Evolutionary conservation across 164 flowering plant species (phyloP), one percentile per base, ranked within the genome.

Genomic region (Dillenia turbinata): DNA sequence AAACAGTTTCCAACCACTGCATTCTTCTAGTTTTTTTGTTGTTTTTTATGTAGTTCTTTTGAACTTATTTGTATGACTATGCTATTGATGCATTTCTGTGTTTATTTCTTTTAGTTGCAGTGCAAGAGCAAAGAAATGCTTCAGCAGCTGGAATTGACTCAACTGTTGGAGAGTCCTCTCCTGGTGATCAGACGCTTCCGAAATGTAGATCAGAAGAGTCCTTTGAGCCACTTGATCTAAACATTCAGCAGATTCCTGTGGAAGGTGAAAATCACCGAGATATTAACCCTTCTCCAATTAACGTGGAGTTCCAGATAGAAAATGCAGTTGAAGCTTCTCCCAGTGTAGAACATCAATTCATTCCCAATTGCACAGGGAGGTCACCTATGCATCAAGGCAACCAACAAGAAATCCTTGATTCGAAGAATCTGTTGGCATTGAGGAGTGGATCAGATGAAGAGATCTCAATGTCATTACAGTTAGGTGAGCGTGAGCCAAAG

Each of bases 401-500:
- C 59, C 66, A 61, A 13, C 72, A 67, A 15, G 77, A 75, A 33
- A 71, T 59, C 15, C 68, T 57, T 0, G 78, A 72, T 60, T 66
- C 74, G 5, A 81, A 75, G 46, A 82, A 67, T 61, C 85, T 89
- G 8, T 80, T 86, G 10, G 80, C 85, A 40, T 61, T 89, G 63
- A 78, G 80, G 71, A 79, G 69, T 61, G 70, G 77, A 44, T 62
- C 84, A 10, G 85, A 77, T 54, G 96, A 85, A 65, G 91, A 81
- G 62, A 72, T 75, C 47, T 70, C 80, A 9, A 78, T 90, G 51
- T 85, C 92, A 0, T 72, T 94, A 82, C 96, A 81, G 66, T 66
- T 94, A 60, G 98, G 96, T 15, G 94, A 83, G 63, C 81, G 85
- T 45, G 92, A 85, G 70, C 69, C 83, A 49, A 91, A 94, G 81